Base-by-base conservation (phyloP, 176 grass and related monocot species). In the Bromus sterilis region DNA sequence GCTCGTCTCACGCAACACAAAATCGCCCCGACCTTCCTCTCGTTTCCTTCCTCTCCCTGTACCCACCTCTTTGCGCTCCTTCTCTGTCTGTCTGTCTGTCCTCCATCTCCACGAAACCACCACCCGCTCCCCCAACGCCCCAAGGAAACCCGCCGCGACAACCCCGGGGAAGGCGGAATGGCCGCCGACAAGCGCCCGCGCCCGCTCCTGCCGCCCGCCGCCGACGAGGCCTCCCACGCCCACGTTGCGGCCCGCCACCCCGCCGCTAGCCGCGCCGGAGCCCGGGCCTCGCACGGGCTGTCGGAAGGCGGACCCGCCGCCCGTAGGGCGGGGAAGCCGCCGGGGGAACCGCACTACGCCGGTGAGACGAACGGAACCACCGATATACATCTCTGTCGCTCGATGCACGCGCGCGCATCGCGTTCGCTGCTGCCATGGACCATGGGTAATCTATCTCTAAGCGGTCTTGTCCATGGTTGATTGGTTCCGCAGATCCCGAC, bases 161-260 rank as follows among this genome's bases (percentile, higher is more conserved):
- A 41, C 39, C 39, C 39, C 37, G 21, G 14, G 4, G 33, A 14
- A 18, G 41, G 35, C 72, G 16, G 42, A 78, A 89, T 89, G 87
- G 42, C 87, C 72, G 56, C 83, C 55, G 72, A 86, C 64, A 89
- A 78, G 65, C n/a, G n/a, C n/a, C n/a, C n/a, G n/a, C n/a, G n/a
- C n/a, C n/a, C n/a, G n/a, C 73, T 85, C 28, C 78, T 78, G 13
- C 23, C 63, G 72, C 79, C 72, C 41, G 71, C 12, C 78, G 77
- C 78, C 36, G 72, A 77, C 37, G 77, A 81, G 25, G 81, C 49
- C 63, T 41, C 87, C 49, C 60, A 51, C 63, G 64, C 28, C 26
- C 56, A 76, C 77, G 77, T 53, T 10, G 53, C 61, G 24, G 71
- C 3, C 49, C 60, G 70, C 60, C 69, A 20, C 60, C 32, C 42